Evolutionary conservation across 345 rosid species (phyloP).

Genomic region (Bretschneidera sinensis): DNA sequence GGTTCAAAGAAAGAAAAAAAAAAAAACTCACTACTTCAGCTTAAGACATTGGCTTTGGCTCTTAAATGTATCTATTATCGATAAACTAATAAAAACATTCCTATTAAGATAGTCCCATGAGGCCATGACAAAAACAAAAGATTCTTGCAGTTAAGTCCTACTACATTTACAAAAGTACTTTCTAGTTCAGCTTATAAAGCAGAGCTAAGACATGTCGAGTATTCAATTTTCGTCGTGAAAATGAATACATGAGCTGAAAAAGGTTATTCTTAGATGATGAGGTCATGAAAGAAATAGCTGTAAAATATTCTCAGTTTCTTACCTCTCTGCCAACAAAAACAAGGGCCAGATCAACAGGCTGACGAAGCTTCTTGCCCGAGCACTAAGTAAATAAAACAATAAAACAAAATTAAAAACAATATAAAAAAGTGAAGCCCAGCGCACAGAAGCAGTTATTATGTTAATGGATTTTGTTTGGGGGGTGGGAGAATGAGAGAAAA

Average conservation of each 20-base stretch:
- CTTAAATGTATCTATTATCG: neutral
- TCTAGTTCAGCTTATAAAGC: no score
- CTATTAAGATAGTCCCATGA: neutral
- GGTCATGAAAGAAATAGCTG: no score
- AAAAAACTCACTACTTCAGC: no score
- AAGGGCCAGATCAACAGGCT: constrained; percentile 63
- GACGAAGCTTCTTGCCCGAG: constrained; percentile 48
- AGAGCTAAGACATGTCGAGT: neutral
- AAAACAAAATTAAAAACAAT: no score
- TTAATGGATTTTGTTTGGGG: no score
- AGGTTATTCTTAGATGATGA: neutral
- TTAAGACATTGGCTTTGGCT: neutral
- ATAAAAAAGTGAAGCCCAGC: no score
- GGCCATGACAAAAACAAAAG: no score
- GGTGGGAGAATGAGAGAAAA: no score
- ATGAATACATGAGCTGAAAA: neutral
- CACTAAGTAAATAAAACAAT: constrained; percentile 44
- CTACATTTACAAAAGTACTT: no score
- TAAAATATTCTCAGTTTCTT: constrained; percentile 19
- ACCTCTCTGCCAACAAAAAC: constrained; percentile 93
- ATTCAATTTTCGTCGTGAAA: neutral
- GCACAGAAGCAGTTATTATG: no score
- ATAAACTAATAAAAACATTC: no score
- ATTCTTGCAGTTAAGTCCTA: neutral
- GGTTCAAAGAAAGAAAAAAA: no score